A percentile compares a stretch with the other conserved stretches of the same genome.
Conservation (phyloP, 768 basidiomycete species). For the Kwoniella mangroviensis region DNA sequence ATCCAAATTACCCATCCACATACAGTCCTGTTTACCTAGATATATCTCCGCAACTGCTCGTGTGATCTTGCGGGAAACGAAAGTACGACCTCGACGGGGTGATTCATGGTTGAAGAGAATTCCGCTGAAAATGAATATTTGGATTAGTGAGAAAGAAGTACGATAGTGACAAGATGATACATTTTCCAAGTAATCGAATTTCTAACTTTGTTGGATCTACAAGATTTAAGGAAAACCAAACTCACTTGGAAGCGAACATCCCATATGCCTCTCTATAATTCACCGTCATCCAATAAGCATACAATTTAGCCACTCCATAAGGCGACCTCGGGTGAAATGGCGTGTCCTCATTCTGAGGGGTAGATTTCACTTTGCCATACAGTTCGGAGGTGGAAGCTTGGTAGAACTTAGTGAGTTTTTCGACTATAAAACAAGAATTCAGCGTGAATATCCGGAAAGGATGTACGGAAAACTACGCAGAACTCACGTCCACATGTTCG, state of each 20-base stretch:
- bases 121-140: conserved; percentile 59
- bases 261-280: conserved; percentile 78
- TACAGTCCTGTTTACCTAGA: conserved; percentile 82
- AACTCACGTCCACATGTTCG: conserved; percentile 76
- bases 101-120: conserved; percentile 99
- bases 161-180: background rate
- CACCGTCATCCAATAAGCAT: conserved; percentile 59
- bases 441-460: background rate
- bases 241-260: conserved; percentile 85
- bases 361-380: conserved; percentile 95
- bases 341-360: conserved; percentile 92
- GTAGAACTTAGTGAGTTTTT: conserved; percentile 92
- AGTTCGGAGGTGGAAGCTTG: conserved; percentile 91
- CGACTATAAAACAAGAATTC: conserved; percentile 60
- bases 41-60: conserved; percentile 90
- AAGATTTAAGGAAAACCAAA: background rate
- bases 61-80: conserved; percentile 93
- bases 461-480: background rate
- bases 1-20: conserved; percentile 94
- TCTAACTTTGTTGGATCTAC: no score
- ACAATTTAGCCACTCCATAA: conserved; percentile 91
- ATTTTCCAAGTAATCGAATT: no score
- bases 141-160: background rate
- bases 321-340: conserved; percentile 98
- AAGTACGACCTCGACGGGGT: conserved; percentile 88